Conservation (phyloP, 2,329 filamentous ascomycete species). For the Xylaria sp. region DNA sequence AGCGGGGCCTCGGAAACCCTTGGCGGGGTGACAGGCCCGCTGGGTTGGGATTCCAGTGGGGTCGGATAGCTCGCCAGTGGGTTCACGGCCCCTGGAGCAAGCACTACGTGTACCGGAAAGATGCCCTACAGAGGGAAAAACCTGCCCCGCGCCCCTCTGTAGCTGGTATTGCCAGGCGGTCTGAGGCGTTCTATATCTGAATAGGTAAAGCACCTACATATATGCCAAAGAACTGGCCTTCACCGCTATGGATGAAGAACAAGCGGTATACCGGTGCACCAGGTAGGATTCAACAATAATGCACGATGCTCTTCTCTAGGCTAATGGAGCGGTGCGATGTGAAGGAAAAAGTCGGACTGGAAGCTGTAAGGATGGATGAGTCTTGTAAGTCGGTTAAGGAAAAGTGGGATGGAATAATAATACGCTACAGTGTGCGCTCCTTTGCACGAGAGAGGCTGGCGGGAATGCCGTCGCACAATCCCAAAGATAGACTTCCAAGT, state of each 20-base stretch:
- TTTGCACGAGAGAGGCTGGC: conserved; percentile 20
- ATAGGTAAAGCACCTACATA: conserved; percentile 42
- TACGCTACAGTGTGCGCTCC: conserved; percentile 25
- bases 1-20: conserved; percentile 25
- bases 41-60: conserved; percentile 38
- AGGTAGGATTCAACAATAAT: conserved; percentile 12
- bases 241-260: conserved; percentile 35
- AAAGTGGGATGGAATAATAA: conserved; percentile 26
- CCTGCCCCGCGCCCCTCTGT: conserved; percentile 36
- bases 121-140: conserved; percentile 32
- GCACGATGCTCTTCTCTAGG: conserved; percentile 10
- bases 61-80: conserved; percentile 30
- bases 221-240: conserved; percentile 28
- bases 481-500: conserved; percentile 15
- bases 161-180: conserved; percentile 38
- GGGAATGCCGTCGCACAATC: conserved; percentile 36
- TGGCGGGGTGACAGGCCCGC: conserved; percentile 39
- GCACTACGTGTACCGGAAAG: conserved; percentile 32
- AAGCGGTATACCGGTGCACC: conserved; percentile 32
- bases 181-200: conserved; percentile 36
- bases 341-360: conserved; percentile 18
- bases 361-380: conserved; percentile 9
- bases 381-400: conserved; percentile 6
- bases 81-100: conserved; percentile 26
- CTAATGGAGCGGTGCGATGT: conserved; percentile 19